Base-by-base conservation (phyloP, 2,329 filamentous ascomycete genomes). In the Podosphaera aphanis region DNA sequence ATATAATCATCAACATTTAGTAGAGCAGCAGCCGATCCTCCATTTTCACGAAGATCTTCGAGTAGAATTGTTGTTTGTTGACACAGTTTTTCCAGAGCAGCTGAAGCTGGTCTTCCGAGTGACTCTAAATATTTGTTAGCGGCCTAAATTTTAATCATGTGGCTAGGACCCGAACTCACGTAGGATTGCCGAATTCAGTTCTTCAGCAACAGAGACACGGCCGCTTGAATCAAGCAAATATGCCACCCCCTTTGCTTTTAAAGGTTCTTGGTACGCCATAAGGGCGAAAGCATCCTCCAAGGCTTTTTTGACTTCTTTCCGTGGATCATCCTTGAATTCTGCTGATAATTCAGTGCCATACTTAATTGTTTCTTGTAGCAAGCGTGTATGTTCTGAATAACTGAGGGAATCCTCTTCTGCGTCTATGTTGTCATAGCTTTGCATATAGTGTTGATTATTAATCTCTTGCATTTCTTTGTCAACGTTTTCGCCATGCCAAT, bases 161-260 rank as follows among this genome's bases (percentile, higher is more conserved):
- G 16, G 1, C 23, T n/a, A 15, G 20, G 2, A n/a, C 16, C 43
- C 6, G 18, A 35, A 25, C 53, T 46, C 46, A 69, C 77, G 65
- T 66, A 98, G 62, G 55, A 98, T 93, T 41, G 84, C 86, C 49
- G 83, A 83, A 61, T 95, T 95, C 47, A 98, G 67, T 61, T 93
- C 86, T 64, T 98, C 90, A 7, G 86, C 86, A 36, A 95, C 83
- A 16, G 74, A 69, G 16, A 77, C 73, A 38, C 90, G 69, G 1
- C 83, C 84, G 45, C 71, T 73, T 35, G 72, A 68, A 55, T 93
- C 83, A 47, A 98, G 66, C 49, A 94, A 64, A 57, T 83, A 79
- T 15, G 79, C 77, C 48, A 94, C 71, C 48, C 79, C 73, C 43
- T 71, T 69, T 50, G 82, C 83, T 53, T 77, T 74, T 15, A 80